Conservation (phyloP, 495 filamentous ascomycete species). For the Trichoderma virens region DNA sequence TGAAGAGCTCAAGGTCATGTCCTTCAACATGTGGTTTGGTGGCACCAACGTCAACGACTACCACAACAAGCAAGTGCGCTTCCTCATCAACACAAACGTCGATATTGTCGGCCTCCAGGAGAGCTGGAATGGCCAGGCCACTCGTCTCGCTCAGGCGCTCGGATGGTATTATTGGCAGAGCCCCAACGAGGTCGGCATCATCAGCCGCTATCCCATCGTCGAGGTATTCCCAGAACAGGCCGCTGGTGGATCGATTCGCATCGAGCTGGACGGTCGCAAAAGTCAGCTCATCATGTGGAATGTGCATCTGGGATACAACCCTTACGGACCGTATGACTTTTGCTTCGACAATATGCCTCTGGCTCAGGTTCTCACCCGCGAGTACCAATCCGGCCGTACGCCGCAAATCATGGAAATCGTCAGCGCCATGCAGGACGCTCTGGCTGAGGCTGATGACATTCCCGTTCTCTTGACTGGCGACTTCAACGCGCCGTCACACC, state of each 20-base stretch:
- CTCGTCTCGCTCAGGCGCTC: neutral
- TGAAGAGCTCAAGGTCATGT: neutral
- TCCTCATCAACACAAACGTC: slow-evolving; percentile 6
- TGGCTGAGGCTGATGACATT: neutral
- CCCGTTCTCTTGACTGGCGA: slow-evolving; percentile 9
- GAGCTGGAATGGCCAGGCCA: slow-evolving; percentile 1
- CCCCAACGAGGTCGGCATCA: neutral
- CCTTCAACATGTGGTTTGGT: slow-evolving; percentile 5
- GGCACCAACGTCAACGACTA: slow-evolving; percentile 4
- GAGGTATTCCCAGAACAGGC: neutral
- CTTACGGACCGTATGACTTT: slow-evolving; percentile 9
- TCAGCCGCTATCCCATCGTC: slow-evolving; percentile 7
- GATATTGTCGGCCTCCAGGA: slow-evolving; percentile 8
- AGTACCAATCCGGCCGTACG: neutral
- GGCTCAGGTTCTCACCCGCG: neutral
- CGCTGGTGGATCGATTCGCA: neutral
- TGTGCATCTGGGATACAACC: neutral
- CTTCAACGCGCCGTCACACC: slow-evolving; percentile 8
- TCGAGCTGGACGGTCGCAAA: neutral
- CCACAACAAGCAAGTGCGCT: slow-evolving; percentile 1
- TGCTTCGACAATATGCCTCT: slow-evolving; percentile 1
- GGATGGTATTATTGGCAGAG: slow-evolving; percentile 7
- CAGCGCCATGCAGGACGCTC: neutral
- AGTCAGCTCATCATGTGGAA: slow-evolving; percentile 3
- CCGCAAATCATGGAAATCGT: slow-evolving; percentile 5